Base-by-base conservation (phyloP, 2,329 filamentous ascomycete species). In the Laburnicola sp. region DNA sequence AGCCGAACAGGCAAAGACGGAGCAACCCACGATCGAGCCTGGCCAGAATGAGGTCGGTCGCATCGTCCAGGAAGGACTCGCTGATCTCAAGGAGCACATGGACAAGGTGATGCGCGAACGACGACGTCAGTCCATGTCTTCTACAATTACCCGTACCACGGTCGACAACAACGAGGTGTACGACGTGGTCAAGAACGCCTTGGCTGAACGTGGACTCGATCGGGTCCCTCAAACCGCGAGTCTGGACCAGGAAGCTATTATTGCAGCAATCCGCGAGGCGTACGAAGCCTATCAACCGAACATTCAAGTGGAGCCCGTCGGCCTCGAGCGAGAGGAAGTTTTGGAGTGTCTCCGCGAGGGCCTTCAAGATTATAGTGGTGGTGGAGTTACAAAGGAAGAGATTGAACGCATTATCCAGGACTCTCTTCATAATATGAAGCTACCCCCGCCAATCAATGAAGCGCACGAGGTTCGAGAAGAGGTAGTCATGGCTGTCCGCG, bases 261-360 rank as follows among this genome's bases (percentile, higher is more conserved):
- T 97, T 2, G 82, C 88, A 26, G 91, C 92, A 2, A 88, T 97
- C 10, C 86, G 86, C 60, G 91, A 96, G 61, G 93, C 92, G 1
- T 96, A 91, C 85, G 93, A 97, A 89, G 86, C 47, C 56, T 69
- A 43, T 75, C 96, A 96, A 74, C 93, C 93, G 1, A 91, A 97
- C 63, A 91, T 96, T 44, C 87, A 96, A 62, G 81, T 96, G 3
- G 88, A 96, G 62, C 91, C 96, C 63, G 88, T 95, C 56, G 93
- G 92, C 2, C 78, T 97, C 1, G 93, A 96, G 70, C 83, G 91
- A 4, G 91, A 97, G 9, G 93, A 97, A 66, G 88, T 97, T 41
- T 78, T 97, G 10, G 85, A 88, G 34, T 96, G 91, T 59, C 80
- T 97, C 25, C 86, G 89, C 60, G 88, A 97, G 75, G 93, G 93